Percentiles rank a stretch among this genome's conserved stretches.
Evolutionary conservation across 495 filamentous ascomycete species (phyloP).

Genomic region (Penicillium angulare): DNA sequence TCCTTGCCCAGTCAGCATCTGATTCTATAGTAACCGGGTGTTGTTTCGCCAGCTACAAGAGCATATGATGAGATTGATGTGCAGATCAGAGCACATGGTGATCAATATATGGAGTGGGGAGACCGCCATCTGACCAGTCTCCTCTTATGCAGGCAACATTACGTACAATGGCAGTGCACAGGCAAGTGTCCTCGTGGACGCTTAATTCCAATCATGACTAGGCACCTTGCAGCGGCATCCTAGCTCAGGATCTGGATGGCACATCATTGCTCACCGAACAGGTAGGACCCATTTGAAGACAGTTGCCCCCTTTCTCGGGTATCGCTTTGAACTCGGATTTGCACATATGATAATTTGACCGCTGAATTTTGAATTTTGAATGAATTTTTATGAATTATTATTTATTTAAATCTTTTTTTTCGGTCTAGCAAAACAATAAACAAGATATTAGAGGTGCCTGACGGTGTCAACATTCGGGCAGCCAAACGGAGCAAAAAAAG

Average conservation of each 20-base stretch:
- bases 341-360: neutral
- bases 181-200: slow-evolving; percentile 22
- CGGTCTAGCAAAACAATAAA: too few relatives aligned
- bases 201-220: slow-evolving; percentile 30
- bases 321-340: neutral
- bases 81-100: slow-evolving; percentile 10
- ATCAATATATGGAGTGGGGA: slow-evolving; percentile 10
- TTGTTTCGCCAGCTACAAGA: slow-evolving; percentile 1
- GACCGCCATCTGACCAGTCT: slow-evolving; percentile 12
- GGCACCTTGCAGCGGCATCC: slow-evolving; percentile 24
- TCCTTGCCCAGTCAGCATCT: neutral
- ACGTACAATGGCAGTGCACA: neutral
- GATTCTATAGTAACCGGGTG: neutral
- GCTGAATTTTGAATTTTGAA: neutral
- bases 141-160: neutral
- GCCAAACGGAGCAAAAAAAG: neutral
- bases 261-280: slow-evolving; percentile 2
- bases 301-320: slow-evolving; percentile 13
- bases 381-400: too few relatives aligned
- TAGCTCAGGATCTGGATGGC: slow-evolving; percentile 11
- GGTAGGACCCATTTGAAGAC: slow-evolving; percentile 9
- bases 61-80: slow-evolving; percentile 9
- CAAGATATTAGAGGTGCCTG: slow-evolving; percentile 1
- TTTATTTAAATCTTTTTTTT: too few relatives aligned
- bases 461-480: neutral